phyloP scores from a whole-genome alignment of 129 eudicot species.

The Mikania micrantha region DNA sequence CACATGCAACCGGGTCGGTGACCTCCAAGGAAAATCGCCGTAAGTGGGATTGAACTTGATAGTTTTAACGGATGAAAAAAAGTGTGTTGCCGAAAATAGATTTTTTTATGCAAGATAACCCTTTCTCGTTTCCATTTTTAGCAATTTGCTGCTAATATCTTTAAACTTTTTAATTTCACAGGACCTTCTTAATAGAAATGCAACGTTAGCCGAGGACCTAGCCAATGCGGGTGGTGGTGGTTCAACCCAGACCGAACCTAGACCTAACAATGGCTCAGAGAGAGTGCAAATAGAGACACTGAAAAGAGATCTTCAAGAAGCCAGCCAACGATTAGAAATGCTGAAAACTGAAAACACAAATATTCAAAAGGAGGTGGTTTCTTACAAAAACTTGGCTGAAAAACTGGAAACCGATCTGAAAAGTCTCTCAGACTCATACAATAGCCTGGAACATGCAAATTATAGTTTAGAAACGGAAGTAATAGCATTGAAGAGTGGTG shows the following conservation, averaged over 20 bases:
- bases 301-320: slow-evolving; percentile 69
- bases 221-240: slow-evolving; percentile 55
- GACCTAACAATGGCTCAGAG: slow-evolving; percentile 46
- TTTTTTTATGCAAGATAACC: neutral
- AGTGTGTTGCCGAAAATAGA: neutral
- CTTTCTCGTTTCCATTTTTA: neutral
- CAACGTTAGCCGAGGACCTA: slow-evolving; percentile 73
- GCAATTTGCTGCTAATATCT: neutral
- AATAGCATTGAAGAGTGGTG: slow-evolving; percentile 40
- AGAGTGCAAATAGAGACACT: slow-evolving; percentile 68
- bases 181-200: slow-evolving; percentile 85
- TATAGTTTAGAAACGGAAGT: slow-evolving; percentile 66
- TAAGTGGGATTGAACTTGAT: too few species aligned
- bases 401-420: slow-evolving; percentile 77
- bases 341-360: slow-evolving; percentile 54
- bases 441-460: slow-evolving; percentile 87
- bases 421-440: slow-evolving; percentile 89
- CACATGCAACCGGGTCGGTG: too few species aligned
- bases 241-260: slow-evolving; percentile 41
- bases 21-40: too few species aligned
- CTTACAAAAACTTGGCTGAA: slow-evolving; percentile 41
- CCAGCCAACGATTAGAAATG: slow-evolving; percentile 48
- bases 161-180: neutral
- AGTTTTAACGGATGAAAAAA: neutral
- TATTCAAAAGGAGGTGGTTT: slow-evolving; percentile 44